Base-by-base conservation (phyloP, 2,329 filamentous ascomycete genomes). In the Helminthosporium solani region DNA sequence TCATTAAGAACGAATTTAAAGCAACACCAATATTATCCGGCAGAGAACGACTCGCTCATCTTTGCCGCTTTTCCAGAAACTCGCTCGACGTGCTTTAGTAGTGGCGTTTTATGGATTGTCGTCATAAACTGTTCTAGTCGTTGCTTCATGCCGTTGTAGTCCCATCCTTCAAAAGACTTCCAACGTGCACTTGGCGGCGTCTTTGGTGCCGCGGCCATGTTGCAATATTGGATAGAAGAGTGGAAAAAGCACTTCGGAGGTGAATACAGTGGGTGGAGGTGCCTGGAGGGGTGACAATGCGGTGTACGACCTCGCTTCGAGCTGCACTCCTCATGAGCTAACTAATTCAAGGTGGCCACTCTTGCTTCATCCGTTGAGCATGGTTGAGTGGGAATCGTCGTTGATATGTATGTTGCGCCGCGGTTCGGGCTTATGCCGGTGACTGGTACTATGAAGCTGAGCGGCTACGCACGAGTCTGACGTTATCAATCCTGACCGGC, bases 21-120 rank as follows among this genome's bases (percentile, higher is more conserved):
- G 33, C 42, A 44, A 38, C 42, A 44, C 42, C 42, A 44, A 19
- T 35, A 37, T 37, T 44, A 18, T 2, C 42, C 33, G 21, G 42
- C 42, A 14, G 42, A 44, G 42, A 44, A 44, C n/a, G 42, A 33
- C 33, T 44, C 42, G 27, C 42, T 44, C 31, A 44, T 44, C 12
- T 33, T 35, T 27, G 31, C 20, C 5, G 33, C 11, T 18, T 44
- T 43, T 19, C 40, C 40, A 4, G 30, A 33, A 43, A 43, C 18
- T 3, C 27, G 30, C 14, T 31, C 30, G 14, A 33, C 20, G 40
- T 43, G 40, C 19, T 36, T 19, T 14, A 43, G 30, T 2, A 43
- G 40, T 2, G 30, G 3, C 3, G 30, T 2, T 33, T 43, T 43
- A 21, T 43, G 27, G 20, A 43, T 36, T 27, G 30, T 33, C 3